Base-by-base conservation (phyloP, 2,329 filamentous ascomycete genomes). In the Hymenoscyphus linearis region DNA sequence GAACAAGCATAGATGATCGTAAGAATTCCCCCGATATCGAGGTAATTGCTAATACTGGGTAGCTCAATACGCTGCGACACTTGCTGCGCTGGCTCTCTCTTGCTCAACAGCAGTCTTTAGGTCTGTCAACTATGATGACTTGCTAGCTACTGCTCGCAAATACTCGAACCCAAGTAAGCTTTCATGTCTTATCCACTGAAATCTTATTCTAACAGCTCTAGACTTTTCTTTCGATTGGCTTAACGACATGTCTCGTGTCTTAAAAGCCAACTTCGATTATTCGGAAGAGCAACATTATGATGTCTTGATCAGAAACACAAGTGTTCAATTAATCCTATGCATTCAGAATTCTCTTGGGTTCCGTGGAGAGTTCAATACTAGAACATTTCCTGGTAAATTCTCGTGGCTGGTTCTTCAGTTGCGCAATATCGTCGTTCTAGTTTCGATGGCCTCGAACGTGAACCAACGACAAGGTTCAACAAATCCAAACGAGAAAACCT, bases 321-420 rank as follows among this genome's bases (percentile, higher is more conserved):
- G 86, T 37, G 82, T 97, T 53, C 88, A 91, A 63, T 82, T 90
- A 60, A 90, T 86, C 60, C 79, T 97, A 13, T 90, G 90, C 69
- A 84, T 95, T 31, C 86, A 96, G 71, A 87, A 90, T 61, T 86
- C 90, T 58, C 77, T 97, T 10, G 90, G 89, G 3, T 93, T 89
- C 71, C 82, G 80, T 52, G 87, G 86, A 14, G 84, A 87, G 66
- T 80, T 80, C 61, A 77, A 80, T 37, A 76, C 81, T 7, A 85
- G 90, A 22, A 82, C 80, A 3, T 84, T 93, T 50, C 79, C 83
- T 57, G 87, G 89, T 64, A 92, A 91, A 72, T 83, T 93, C 64
- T 84, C 91, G 6, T 90, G 87, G 82, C 76, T 90, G 13, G 82
- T 87, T 55, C 77, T 96, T 14, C 90, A 91, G 68, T 79, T 93